Evolutionary conservation across 768 basidiomycete genomes (phyloP).

Genomic region (Lentinula edodes): DNA sequence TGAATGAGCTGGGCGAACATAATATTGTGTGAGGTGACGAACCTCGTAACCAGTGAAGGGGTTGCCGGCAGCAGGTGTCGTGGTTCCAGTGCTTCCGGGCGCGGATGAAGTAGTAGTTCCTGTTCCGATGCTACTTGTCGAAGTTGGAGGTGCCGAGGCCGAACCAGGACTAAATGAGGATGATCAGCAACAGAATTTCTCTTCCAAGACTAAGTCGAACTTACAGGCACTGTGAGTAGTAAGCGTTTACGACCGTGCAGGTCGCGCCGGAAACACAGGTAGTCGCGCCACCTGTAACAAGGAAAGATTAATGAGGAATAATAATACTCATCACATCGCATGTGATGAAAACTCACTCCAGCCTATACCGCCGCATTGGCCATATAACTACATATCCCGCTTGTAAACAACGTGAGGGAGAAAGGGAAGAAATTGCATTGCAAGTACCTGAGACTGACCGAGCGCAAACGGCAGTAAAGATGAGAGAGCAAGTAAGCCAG

Average conservation of each 20-base stretch:
- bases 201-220: not conserved
- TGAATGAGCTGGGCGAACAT: not conserved
- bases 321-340: not conserved
- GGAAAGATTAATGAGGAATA: not conserved
- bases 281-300: slow-evolving; percentile 4
- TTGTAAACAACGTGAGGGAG: not conserved
- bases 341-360: slow-evolving; percentile 1
- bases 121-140: slow-evolving; percentile 10
- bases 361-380: slow-evolving; percentile 8
- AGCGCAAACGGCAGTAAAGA: slow-evolving; percentile 3
- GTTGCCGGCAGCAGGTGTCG: slow-evolving; percentile 41
- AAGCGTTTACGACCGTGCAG: slow-evolving; percentile 2
- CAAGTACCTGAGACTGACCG: slow-evolving; percentile 2
- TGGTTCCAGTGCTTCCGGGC: slow-evolving; percentile 24
- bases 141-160: not conserved
- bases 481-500: slow-evolving; percentile 1
- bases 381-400: not conserved
- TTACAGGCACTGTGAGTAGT: not conserved
- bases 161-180: slow-evolving; percentile 3
- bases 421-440: not conserved
- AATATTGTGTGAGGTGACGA: not conserved
- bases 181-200: not conserved
- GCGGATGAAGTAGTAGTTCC: slow-evolving; percentile 15
- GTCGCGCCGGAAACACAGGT: slow-evolving; percentile 7
- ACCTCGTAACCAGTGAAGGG: slow-evolving; percentile 48